Evolutionary conservation across 768 basidiomycete species (phyloP).

Genomic region (Fibroporia radiculosa): DNA sequence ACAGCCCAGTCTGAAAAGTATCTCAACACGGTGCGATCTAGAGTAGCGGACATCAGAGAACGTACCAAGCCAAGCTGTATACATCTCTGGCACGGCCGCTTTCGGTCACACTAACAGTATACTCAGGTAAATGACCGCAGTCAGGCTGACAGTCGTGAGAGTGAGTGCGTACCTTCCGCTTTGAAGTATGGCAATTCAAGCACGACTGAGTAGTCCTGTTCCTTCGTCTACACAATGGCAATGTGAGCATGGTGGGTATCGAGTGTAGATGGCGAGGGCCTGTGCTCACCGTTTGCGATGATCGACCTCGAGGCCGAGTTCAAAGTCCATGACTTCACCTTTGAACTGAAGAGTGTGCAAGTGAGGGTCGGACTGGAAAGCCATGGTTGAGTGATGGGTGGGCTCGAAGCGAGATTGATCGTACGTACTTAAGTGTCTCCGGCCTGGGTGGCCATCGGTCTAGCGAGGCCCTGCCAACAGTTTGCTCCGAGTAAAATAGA

Average conservation of each 20-base stretch:
- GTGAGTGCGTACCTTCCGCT: constrained; percentile 65
- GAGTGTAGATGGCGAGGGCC: constrained; percentile 2
- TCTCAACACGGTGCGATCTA: too few relatives aligned
- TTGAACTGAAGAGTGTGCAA: constrained; percentile 48
- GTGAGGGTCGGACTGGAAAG: constrained; percentile 10
- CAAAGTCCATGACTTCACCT: constrained; percentile 72
- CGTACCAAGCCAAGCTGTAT: constrained; percentile 80
- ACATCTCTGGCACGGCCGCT: constrained; percentile 85
- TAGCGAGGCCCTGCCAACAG: too few relatives aligned
- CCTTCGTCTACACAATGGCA: constrained; percentile 50
- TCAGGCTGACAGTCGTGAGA: too few relatives aligned
- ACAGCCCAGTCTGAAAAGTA: constrained; percentile 87
- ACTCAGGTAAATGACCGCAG: too few relatives aligned
- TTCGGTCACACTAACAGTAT: constrained; percentile 88
- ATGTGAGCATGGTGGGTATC: constrained; percentile 48
- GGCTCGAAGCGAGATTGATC: constrained; percentile 10
- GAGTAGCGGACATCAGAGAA: background rate
- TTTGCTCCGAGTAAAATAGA: constrained; percentile 9
- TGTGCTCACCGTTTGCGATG: constrained; percentile 23
- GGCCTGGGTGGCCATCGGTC: constrained; percentile 11
- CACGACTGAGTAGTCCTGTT: constrained; percentile 89
- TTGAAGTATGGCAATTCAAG: constrained; percentile 88
- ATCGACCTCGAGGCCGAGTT: constrained; percentile 29
- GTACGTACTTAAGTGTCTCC: constrained; percentile 14
- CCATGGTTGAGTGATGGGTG: constrained; percentile 15